Base-by-base conservation (phyloP, 257 asterid genomes). In the Nicotiana benthamiana region DNA sequence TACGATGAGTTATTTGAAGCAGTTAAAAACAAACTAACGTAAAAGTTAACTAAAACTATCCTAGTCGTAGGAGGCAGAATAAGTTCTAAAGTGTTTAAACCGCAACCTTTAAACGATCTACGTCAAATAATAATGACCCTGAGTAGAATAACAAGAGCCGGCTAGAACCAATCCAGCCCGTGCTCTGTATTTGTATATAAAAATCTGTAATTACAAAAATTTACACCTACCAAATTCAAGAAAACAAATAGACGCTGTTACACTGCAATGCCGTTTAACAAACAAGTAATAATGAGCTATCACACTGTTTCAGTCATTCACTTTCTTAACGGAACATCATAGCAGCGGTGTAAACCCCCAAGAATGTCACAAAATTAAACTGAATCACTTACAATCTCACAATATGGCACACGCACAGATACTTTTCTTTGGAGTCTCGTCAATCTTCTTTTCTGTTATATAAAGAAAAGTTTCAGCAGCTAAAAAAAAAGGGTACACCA, bases 361-460 rank as follows among this genome's bases (percentile, higher is more conserved):
- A 68, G 32, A 40, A 20, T 11, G 11, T 18, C 77, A 68, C 57
- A 20, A 52, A 54, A 20, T 40, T 20, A 20, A 20, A 68, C 46
- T 20, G 76, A 68, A 40, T 68, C 76, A 68, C 76, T 68, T 68
- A 4, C 76, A 20, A 20, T 40, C 76, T 68, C 76, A 68, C 76
- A 40, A n/a, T 68, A 68, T 40, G 76, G 76, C 27, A 40, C 76
- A 68, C 2, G 76, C 56, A 10, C 76, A 68, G 11, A 40, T 5
- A 4, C 56, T 68, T 12, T 68, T 68, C 76, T 68, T 40, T 48
- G 56, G 56, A 40, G 56, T 20, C 76, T 68, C 76, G 3, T 40
- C 76, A 40, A 68, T 68, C 76, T 68, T 68, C 76, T 68, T 68
- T 68, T 68, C 76, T 68, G 76, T 20, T 18, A 68, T n/a, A 40